Evolutionary conservation across 2,329 filamentous ascomycete genomes (phyloP).

Genomic region (Penicillium thymicola): DNA sequence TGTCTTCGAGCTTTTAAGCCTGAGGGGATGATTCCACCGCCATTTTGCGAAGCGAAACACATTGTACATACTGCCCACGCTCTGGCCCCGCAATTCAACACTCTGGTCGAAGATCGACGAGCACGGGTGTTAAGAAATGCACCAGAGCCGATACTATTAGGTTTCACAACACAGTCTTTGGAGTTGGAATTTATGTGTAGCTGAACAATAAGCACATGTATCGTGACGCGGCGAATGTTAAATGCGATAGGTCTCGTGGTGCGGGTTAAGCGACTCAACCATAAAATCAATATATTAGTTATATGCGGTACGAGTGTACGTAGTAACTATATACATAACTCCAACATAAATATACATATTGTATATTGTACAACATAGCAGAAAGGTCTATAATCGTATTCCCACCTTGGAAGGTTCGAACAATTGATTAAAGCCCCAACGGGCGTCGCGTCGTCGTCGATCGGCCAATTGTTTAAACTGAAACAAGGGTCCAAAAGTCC

Average conservation of each 20-base stretch:
- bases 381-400: neutral
- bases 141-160: neutral
- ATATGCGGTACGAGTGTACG: neutral
- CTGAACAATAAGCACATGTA: slow-evolving; percentile 2
- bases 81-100: slow-evolving; percentile 12
- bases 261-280: slow-evolving; percentile 3
- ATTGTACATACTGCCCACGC: neutral
- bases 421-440: slow-evolving; percentile 6
- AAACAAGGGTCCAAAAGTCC: slow-evolving; percentile 18
- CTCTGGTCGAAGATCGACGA: slow-evolving; percentile 17
- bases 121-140: slow-evolving; percentile 1
- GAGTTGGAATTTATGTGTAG: slow-evolving; percentile 12
- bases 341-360: neutral
- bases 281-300: neutral
- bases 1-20: neutral
- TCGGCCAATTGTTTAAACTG: slow-evolving; percentile 9
- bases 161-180: neutral
- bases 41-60: neutral
- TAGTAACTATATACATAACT: neutral
- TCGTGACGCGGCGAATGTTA: slow-evolving; percentile 18
- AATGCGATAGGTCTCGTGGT: slow-evolving; percentile 18
- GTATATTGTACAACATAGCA: neutral
- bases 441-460: slow-evolving; percentile 11
- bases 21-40: slow-evolving; percentile 9
- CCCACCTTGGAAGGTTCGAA: neutral